Evolutionary conservation across 352 stramenopile species (phyloP).

Genomic region (Peronospora farinosa): DNA sequence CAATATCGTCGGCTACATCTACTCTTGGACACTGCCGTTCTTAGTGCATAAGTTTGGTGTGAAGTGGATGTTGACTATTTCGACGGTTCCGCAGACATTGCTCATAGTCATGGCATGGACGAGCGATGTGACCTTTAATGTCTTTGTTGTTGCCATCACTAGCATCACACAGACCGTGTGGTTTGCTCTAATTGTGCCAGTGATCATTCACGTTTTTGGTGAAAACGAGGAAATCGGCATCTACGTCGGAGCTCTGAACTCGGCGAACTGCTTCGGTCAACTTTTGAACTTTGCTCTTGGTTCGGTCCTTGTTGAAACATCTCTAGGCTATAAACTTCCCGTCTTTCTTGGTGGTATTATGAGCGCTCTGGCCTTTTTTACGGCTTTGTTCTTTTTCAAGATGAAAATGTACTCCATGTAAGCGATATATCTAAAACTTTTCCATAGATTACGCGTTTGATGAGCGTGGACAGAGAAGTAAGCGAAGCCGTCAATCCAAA

Average conservation of each 20-base stretch:
- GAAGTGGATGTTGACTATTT: slow-evolving; percentile 28
- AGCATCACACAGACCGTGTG: slow-evolving; percentile 29
- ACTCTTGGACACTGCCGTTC: slow-evolving; percentile 35
- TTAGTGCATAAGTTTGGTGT: slow-evolving; percentile 35
- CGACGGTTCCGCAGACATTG: slow-evolving; percentile 33
- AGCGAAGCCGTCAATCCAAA: too few species aligned
- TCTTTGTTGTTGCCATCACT: slow-evolving; percentile 36
- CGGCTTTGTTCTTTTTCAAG: slow-evolving; percentile 27
- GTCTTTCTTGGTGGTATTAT: slow-evolving; percentile 27
- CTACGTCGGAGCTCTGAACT: slow-evolving; percentile 31
- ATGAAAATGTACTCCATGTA: slow-evolving; percentile 35
- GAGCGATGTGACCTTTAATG: slow-evolving; percentile 21
- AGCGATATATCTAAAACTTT: neutral
- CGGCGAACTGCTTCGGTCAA: slow-evolving; percentile 31
- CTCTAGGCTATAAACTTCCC: slow-evolving; percentile 29
- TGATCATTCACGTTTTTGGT: slow-evolving; percentile 32
- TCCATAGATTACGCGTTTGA: too few species aligned
- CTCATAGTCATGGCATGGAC: slow-evolving; percentile 31
- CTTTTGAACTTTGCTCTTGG: slow-evolving; percentile 30
- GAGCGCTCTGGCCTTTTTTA: slow-evolving; percentile 22
- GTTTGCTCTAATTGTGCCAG: slow-evolving; percentile 30
- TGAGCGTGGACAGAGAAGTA: too few species aligned
- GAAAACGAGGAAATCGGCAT: slow-evolving; percentile 29
- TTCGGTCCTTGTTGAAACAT: slow-evolving; percentile 12
- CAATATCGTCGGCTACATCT: slow-evolving; percentile 35